Base-by-base conservation (phyloP, 2,329 filamentous ascomycete species). In the Fusarium sp. region DNA sequence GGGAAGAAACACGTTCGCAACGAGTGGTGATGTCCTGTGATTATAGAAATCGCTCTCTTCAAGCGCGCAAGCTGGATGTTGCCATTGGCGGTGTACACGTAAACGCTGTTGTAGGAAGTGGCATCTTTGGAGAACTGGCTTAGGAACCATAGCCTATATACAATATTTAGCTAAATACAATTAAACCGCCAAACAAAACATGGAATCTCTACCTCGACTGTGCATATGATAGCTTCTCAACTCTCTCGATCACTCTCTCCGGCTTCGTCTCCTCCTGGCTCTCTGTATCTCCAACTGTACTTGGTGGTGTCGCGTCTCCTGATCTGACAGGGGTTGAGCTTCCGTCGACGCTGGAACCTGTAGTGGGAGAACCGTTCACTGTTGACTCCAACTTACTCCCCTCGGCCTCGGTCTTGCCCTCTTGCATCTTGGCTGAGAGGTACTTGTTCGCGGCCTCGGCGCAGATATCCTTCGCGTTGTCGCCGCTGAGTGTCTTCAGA, bases 61-160 rank as follows among this genome's bases (percentile, higher is more conserved):
- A 55, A 1, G 5, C 44, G 52, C 1, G 44, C 2, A 20, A 49
- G 20, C 4, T 55, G 52, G 17, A 55, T 49, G 19, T 19, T 55
- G 10, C 52, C 44, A 2, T 19, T 25, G 2, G 17, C 33, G 2
- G 22, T 15, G 1, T 55, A 55, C 1, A 33, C 25, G 6, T 49
- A 55, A 39, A 49, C 52, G 14, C 52, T 49, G 32, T 55, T 55
- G 15, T 55, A 55, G 0, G 52, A 55, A 1, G 52, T 49, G 2
- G 19, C n/a, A 15, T 55, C 44, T 49, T 55, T 40, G 8, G 52
- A 55, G 13, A 55, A 49, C 4, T 55, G 44, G 22, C 52, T 49
- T 55, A 55, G 4, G 14, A 55, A 49, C 52, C 52, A 55, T 49
- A 55, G 20, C 30, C 52, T 55, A 49, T 55, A 40, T 33, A 55